Conservation (phyloP, 2,329 filamentous ascomycete species). For the Alternaria longipes region DNA sequence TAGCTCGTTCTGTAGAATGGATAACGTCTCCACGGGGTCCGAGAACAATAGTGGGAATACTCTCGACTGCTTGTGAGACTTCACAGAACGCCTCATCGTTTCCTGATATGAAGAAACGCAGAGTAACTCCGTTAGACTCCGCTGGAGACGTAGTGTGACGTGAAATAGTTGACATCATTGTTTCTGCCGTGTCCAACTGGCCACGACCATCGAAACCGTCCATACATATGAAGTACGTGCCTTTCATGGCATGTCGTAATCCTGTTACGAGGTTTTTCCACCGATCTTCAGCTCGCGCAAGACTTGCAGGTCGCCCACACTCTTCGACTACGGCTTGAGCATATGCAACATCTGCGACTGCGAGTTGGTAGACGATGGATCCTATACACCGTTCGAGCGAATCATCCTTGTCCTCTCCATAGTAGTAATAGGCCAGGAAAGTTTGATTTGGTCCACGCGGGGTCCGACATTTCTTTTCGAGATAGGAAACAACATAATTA, state of each 20-base stretch:
- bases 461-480: conserved; percentile 3
- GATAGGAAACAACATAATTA: not conserved
- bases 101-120: not conserved
- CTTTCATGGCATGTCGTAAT: conserved; percentile 18
- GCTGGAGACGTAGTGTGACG: not conserved
- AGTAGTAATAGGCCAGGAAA: conserved; percentile 28
- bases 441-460: not conserved
- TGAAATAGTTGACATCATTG: not conserved
- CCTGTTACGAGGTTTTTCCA: conserved; percentile 12
- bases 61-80: not conserved
- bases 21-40: not conserved
- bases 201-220: conserved; percentile 15
- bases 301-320: not conserved
- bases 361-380: conserved; percentile 28
- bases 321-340: conserved; percentile 13
- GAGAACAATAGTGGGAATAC: not conserved
- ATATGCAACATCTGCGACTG: conserved; percentile 13
- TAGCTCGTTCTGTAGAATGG: not conserved
- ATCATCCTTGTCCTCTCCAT: conserved; percentile 21
- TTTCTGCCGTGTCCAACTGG: not conserved
- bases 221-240: conserved; percentile 25
- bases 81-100: conserved; percentile 1
- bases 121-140: not conserved
- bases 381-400: conserved; percentile 24
- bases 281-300: conserved; percentile 17